Evolutionary conservation across 164 flowering plant genomes (phyloP).

Genomic region (Vitis amurensis): DNA sequence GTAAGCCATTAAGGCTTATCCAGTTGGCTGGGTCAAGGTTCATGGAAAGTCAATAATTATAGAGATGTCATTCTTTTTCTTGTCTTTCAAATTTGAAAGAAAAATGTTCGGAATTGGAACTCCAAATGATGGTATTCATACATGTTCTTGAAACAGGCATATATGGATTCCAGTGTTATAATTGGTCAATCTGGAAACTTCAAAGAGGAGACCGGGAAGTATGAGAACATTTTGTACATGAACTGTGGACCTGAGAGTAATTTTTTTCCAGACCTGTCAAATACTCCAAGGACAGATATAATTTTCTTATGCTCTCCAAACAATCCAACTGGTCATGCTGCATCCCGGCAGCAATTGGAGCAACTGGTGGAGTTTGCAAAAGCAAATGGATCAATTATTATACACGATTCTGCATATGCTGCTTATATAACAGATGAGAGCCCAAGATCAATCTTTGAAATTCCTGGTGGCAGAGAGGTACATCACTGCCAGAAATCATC

Average conservation of each 20-base stretch:
- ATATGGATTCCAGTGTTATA: slow-evolving; percentile 68
- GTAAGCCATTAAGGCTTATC: too few relatives aligned
- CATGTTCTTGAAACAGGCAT: slow-evolving; percentile 42
- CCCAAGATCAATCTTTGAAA: slow-evolving; percentile 59
- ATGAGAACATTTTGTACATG: slow-evolving; percentile 60
- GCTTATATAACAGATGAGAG: slow-evolving; percentile 15
- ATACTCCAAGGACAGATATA: slow-evolving; percentile 44
- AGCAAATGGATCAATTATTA: slow-evolving; percentile 62
- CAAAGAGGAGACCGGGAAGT: slow-evolving; percentile 40
- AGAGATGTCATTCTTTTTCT: background rate
- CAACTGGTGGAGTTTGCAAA: slow-evolving; percentile 59
- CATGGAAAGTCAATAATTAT: too few relatives aligned
- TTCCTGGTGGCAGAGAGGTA: slow-evolving; percentile 45
- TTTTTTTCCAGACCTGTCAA: slow-evolving; percentile 61
- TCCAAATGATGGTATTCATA: too few relatives aligned
- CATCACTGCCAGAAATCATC: background rate
- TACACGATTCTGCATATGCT: slow-evolving; percentile 51
- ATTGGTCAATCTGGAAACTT: slow-evolving; percentile 53
- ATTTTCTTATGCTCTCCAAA: slow-evolving; percentile 81
- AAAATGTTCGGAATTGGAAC: too few relatives aligned
- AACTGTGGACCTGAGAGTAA: slow-evolving; percentile 48
- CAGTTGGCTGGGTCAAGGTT: too few relatives aligned
- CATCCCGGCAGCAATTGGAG: slow-evolving; percentile 55
- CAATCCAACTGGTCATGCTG: slow-evolving; percentile 73
- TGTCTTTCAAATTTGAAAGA: background rate